Evolutionary conservation across 2,329 filamentous ascomycete species (phyloP).

Genomic region (Xylariomycetidae sp.): DNA sequence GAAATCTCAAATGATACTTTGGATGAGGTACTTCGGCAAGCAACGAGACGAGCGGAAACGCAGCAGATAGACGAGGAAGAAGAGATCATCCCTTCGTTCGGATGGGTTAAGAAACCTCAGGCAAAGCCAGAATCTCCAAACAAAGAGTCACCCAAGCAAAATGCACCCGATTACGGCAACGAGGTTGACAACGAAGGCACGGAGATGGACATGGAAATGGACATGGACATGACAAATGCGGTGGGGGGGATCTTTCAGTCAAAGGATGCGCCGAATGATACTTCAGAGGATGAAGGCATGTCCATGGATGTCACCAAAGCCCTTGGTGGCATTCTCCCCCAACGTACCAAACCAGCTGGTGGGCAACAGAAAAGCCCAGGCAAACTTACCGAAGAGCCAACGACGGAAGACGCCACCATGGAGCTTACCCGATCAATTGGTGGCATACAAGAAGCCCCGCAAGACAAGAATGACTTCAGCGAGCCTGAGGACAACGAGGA

Average conservation of each 20-base stretch:
- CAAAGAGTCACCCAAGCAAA: slow-evolving; percentile 44
- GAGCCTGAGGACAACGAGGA: slow-evolving; percentile 53
- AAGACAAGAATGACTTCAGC: slow-evolving; percentile 26
- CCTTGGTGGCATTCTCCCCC: slow-evolving; percentile 69
- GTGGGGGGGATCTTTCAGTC: slow-evolving; percentile 47
- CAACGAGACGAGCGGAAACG: slow-evolving; percentile 68
- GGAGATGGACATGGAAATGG: slow-evolving; percentile 39
- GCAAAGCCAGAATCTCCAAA: slow-evolving; percentile 20
- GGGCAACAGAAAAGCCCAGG: slow-evolving; percentile 15
- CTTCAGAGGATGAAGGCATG: slow-evolving; percentile 59
- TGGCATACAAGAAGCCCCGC: slow-evolving; percentile 46
- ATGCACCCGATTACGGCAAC: slow-evolving; percentile 21
- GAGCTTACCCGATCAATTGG: slow-evolving; percentile 78
- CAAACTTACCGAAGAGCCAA: slow-evolving; percentile 28
- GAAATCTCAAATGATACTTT: slow-evolving; percentile 66
- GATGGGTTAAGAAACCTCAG: slow-evolving; percentile 59
- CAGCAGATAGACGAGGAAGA: slow-evolving; percentile 61
- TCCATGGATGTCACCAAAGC: slow-evolving; percentile 92
- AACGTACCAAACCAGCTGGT: slow-evolving; percentile 22
- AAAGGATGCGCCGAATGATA: slow-evolving; percentile 32
- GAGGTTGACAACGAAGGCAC: slow-evolving; percentile 17
- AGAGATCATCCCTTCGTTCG: slow-evolving; percentile 69
- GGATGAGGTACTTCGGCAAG: slow-evolving; percentile 71
- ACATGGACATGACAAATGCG: slow-evolving; percentile 51
- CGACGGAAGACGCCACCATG: slow-evolving; percentile 67